Evolutionary conservation across 148 eudicot genomes (phyloP).

Genomic region (Chenopodium album): DNA sequence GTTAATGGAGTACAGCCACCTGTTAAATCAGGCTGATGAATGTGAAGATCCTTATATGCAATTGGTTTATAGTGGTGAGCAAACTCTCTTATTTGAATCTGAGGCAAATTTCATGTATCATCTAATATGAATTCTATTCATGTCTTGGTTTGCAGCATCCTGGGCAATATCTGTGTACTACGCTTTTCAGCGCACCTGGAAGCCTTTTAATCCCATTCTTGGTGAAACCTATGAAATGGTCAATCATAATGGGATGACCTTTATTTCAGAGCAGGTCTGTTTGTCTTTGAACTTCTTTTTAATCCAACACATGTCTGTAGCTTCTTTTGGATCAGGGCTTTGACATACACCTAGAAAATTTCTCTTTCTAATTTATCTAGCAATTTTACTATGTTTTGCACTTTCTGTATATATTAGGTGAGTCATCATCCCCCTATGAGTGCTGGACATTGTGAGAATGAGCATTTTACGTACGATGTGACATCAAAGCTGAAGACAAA

Average conservation of each 20-base stretch:
- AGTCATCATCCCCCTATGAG: slow-evolving; percentile 99
- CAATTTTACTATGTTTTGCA: background rate
- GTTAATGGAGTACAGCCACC: slow-evolving; percentile 93
- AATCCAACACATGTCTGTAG: background rate
- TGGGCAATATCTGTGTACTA: slow-evolving; percentile 84
- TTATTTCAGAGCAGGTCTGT: slow-evolving; percentile 87
- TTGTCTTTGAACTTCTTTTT: background rate
- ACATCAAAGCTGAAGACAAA: slow-evolving; percentile 98
- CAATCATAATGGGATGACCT: slow-evolving; percentile 83
- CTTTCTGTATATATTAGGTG: slow-evolving; percentile 45
- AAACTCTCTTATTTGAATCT: slow-evolving; percentile 8
- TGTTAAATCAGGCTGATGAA: slow-evolving; percentile 84
- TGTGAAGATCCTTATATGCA: slow-evolving; percentile 97
- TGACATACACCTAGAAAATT: background rate
- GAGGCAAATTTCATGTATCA: background rate
- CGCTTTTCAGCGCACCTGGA: slow-evolving; percentile 94
- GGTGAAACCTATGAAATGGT: slow-evolving; percentile 96
- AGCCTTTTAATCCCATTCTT: slow-evolving; percentile 98
- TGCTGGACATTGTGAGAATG: slow-evolving; percentile 95
- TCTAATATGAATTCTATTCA: slow-evolving; percentile 7
- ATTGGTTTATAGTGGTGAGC: slow-evolving; percentile 83
- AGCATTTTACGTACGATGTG: slow-evolving; percentile 79
- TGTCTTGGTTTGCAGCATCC: slow-evolving; percentile 52
- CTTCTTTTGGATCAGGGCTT: background rate
- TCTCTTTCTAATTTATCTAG: background rate